Evolutionary conservation across 306 rosid species (phyloP).

Genomic region (Cercis canadensis): DNA sequence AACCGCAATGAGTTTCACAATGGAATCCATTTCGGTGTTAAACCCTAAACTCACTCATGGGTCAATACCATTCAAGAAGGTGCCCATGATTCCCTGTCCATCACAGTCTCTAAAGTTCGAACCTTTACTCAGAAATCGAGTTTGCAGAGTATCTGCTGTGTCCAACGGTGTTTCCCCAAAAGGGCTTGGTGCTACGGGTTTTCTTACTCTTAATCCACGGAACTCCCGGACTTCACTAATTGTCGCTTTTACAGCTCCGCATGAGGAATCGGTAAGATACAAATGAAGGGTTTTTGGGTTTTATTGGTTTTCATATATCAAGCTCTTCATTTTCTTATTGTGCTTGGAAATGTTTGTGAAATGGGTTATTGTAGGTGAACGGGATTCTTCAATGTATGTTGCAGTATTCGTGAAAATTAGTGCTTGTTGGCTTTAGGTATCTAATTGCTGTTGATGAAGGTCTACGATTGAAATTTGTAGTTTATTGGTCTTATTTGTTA

Average conservation of each 20-base stretch:
- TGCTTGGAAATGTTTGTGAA: not conserved
- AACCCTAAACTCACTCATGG: slow-evolving; percentile 59
- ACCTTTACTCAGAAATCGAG: slow-evolving; percentile 48
- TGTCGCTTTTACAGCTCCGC: slow-evolving; percentile 58
- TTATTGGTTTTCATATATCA: not conserved
- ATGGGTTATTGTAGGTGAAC: not conserved
- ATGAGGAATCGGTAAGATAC: slow-evolving; percentile 66
- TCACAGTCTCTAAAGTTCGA: slow-evolving; percentile 43
- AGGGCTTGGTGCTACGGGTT: slow-evolving; percentile 27
- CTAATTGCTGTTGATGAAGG: not conserved
- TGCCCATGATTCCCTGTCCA: slow-evolving; percentile 1
- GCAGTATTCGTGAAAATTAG: slow-evolving; percentile 13
- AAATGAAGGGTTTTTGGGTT: not conserved
- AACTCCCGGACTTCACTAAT: slow-evolving; percentile 42
- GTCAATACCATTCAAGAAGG: slow-evolving; percentile 35
- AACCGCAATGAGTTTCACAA: slow-evolving; percentile 44
- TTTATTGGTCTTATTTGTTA: not conserved
- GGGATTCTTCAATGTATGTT: slow-evolving; percentile 10
- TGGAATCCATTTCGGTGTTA: slow-evolving; percentile 67
- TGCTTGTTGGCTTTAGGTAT: not conserved
- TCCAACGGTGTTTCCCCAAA: slow-evolving; percentile 28
- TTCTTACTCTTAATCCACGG: slow-evolving; percentile 40
- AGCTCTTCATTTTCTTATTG: not conserved
- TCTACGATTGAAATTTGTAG: not conserved
- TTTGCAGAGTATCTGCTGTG: slow-evolving; percentile 37